phyloP scores from a whole-genome alignment of 2,329 filamentous ascomycete genomes.

The Sclerotinia sclerotiorum region DNA sequence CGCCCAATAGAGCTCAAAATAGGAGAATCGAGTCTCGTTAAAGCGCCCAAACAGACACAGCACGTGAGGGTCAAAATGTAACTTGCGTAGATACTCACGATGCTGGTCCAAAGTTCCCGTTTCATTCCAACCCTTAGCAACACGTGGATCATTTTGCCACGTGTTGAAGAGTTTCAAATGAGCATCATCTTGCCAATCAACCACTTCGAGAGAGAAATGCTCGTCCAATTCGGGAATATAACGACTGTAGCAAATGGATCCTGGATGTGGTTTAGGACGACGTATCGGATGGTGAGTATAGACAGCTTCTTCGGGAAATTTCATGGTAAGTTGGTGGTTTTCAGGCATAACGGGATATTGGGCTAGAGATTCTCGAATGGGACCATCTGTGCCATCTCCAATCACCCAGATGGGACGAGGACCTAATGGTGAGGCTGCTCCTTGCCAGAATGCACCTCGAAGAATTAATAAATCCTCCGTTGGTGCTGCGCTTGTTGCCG shows the following conservation, averaged over 20 bases:
- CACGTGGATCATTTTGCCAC: constrained; percentile 83
- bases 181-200: constrained; percentile 63
- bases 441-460: constrained; percentile 66
- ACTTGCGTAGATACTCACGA: constrained; percentile 62
- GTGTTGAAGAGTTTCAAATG: constrained; percentile 72
- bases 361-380: constrained; percentile 44
- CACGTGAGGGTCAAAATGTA: constrained; percentile 71
- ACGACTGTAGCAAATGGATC: constrained; percentile 72
- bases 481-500: background rate
- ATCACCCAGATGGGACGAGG: constrained; percentile 59
- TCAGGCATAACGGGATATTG: constrained; percentile 46
- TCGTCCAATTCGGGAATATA: constrained; percentile 75
- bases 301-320: constrained; percentile 31
- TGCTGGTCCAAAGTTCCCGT: constrained; percentile 75
- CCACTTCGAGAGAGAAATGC: constrained; percentile 73
- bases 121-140: constrained; percentile 78
- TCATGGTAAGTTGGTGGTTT: constrained; percentile 46
- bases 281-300: constrained; percentile 70
- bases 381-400: constrained; percentile 25
- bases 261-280: constrained; percentile 68
- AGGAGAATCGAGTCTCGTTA: constrained; percentile 69
- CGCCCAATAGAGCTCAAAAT: constrained; percentile 81
- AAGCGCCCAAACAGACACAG: constrained; percentile 70
- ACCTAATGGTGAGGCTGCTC: constrained; percentile 66
- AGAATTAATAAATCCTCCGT: constrained; percentile 48